Conservation (phyloP, 257 asterid species). For the Thymus quinquecostatus region DNA sequence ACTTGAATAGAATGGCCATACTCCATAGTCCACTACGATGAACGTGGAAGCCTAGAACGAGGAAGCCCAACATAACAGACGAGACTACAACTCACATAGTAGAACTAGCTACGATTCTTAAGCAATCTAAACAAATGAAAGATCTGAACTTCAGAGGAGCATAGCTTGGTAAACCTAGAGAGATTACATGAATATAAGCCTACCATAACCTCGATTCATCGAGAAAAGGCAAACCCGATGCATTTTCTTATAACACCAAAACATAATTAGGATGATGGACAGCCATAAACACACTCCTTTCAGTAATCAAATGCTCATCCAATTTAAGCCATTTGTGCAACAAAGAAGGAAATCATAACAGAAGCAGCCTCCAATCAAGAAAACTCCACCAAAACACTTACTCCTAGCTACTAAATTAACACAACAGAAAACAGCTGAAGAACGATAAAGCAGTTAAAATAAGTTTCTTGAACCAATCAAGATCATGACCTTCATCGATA, state of each 20-base stretch:
- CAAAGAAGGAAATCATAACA: background rate
- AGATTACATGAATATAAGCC: background rate
- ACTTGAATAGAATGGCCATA: background rate
- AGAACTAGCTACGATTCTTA: background rate
- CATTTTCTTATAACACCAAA: background rate
- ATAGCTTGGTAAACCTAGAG: too few relatives aligned
- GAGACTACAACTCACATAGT: background rate
- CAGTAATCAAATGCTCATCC: conserved; percentile 1
- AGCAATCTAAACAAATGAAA: background rate
- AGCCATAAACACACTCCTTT: background rate
- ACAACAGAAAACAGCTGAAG: background rate
- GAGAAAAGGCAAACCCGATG: background rate
- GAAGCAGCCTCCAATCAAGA: background rate
- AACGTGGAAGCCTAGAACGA: background rate
- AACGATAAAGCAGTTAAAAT: background rate
- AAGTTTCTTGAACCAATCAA: background rate
- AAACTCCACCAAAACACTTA: background rate
- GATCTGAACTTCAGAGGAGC: background rate
- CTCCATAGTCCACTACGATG: background rate
- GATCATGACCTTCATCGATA: background rate
- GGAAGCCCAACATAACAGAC: background rate
- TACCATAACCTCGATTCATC: background rate
- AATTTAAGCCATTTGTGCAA: background rate
- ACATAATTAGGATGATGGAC: background rate
- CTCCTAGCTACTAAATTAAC: background rate